A percentile compares a stretch with the other conserved stretches of the same genome.
These are phyloP conservation scores for Phycomyces blakesleeanus DNA, from an alignment of 192 early-diverging fungal genomes.

Conservation along the genomic window DNA sequence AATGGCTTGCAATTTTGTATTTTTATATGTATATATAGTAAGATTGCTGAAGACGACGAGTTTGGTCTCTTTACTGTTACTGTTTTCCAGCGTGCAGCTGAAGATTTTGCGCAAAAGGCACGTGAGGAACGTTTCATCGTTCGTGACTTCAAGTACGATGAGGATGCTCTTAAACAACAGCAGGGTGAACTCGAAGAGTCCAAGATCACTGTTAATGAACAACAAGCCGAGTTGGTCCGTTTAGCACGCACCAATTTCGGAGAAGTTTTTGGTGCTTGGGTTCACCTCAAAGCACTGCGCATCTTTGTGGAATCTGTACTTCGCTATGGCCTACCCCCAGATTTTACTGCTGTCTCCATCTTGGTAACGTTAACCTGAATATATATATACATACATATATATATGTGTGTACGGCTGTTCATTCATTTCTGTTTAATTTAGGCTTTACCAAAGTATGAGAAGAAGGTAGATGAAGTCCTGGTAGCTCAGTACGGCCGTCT, in stretches of 20 bases:
- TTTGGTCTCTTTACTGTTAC: slow-evolving; percentile 90
- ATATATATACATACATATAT: no score
- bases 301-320: slow-evolving; percentile 96
- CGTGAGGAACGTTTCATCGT: slow-evolving; percentile 91
- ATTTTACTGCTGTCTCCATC: slow-evolving; percentile 78
- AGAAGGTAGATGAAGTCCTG: slow-evolving; percentile 75
- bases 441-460: slow-evolving; percentile 77
- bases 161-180: slow-evolving; percentile 69
- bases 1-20: neutral
- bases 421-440: no score
- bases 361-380: slow-evolving; percentile 56
- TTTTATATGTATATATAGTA: slow-evolving; percentile 35
- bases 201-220: slow-evolving; percentile 58
- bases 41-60: slow-evolving; percentile 94
- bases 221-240: slow-evolving; percentile 67
- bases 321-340: slow-evolving; percentile 95
- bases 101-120: slow-evolving; percentile 88
- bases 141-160: slow-evolving; percentile 93
- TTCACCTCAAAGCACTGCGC: slow-evolving; percentile 91
- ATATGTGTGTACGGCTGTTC: no score
- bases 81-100: slow-evolving; percentile 81
- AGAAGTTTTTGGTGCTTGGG: slow-evolving; percentile 88
- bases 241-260: slow-evolving; percentile 93
- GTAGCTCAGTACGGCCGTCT: slow-evolving; percentile 79
- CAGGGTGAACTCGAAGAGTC: slow-evolving; percentile 70